Conservation (phyloP, 108 stramenopile species). For the Skeletonema potamos region DNA sequence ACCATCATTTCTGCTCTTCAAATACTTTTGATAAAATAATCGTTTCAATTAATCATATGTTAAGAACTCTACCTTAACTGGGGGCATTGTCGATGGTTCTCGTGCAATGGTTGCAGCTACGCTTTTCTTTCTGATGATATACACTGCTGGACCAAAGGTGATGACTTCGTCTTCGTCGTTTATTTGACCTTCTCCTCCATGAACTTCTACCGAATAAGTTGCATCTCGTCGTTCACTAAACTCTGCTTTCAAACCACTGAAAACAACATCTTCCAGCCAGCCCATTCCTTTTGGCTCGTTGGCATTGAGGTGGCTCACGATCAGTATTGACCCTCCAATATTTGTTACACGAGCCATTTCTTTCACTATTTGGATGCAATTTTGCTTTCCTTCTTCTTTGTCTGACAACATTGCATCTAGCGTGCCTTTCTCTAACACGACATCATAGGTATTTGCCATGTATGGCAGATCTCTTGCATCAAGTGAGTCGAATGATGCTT, state of each 20-base stretch:
- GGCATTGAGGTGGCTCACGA: conserved; percentile 79
- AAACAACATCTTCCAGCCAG: conserved; percentile 67
- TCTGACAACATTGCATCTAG: conserved; percentile 87
- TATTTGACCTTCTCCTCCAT: conserved; percentile 60
- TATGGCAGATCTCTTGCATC: conserved; percentile 68
- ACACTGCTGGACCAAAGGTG: conserved; percentile 25
- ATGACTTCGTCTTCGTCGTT: conserved; percentile 34
- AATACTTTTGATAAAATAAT: too few species aligned
- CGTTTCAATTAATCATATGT: background rate
- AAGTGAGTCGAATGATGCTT: conserved; percentile 45
- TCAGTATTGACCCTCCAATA: conserved; percentile 53
- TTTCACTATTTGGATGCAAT: conserved; percentile 60
- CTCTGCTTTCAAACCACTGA: conserved; percentile 57
- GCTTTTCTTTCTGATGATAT: conserved; percentile 9
- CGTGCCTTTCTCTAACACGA: conserved; percentile 86
- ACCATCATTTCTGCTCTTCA: too few species aligned
- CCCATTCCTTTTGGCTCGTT: conserved; percentile 50
- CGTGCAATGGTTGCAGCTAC: background rate
- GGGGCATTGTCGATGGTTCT: background rate
- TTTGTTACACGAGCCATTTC: conserved; percentile 65
- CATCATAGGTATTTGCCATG: conserved; percentile 43
- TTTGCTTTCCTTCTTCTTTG: conserved; percentile 38
- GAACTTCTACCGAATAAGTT: conserved; percentile 75
- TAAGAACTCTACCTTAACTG: background rate
- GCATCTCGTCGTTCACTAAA: background rate